Evolutionary conservation across 331 rosid genomes (phyloP).

Genomic region (Malus hybrid): DNA sequence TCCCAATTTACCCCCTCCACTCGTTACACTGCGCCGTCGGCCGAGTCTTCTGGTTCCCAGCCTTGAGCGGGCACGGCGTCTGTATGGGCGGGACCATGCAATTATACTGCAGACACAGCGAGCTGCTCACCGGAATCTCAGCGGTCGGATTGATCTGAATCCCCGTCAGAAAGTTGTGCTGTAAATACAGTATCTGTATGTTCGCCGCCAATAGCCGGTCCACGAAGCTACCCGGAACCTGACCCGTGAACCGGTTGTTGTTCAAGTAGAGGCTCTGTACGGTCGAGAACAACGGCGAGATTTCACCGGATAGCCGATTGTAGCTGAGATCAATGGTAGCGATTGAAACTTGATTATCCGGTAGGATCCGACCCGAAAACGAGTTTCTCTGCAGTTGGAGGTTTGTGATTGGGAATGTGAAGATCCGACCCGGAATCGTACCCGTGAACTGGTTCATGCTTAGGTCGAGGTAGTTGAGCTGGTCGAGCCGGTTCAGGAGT

Average conservation of each 20-base stretch:
- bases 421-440: conserved; percentile 54
- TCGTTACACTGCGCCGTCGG: conserved; percentile 70
- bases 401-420: conserved; percentile 60
- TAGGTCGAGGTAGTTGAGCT: conserved; percentile 66
- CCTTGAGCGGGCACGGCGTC: conserved; percentile 75
- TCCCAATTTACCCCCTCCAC: conserved; percentile 45
- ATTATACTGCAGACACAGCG: conserved; percentile 86
- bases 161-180: conserved; percentile 88
- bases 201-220: conserved; percentile 56
- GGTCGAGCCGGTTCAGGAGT: conserved; percentile 46
- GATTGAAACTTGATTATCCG: conserved; percentile 55
- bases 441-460: conserved; percentile 81
- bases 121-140: conserved; percentile 81
- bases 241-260: conserved; percentile 80
- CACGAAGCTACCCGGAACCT: conserved; percentile 71
- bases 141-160: conserved; percentile 92
- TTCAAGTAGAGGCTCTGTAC: conserved; percentile 82
- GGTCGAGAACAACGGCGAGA: conserved; percentile 61
- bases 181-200: conserved; percentile 74
- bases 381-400: conserved; percentile 74
- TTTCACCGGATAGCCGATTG: conserved; percentile 62
- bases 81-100: conserved; percentile 94
- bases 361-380: conserved; percentile 53
- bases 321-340: conserved; percentile 81
- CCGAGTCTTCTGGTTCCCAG: conserved; percentile 68